phyloP scores from a whole-genome alignment of 208 protist genomes.

The Porcisia hertigi region DNA sequence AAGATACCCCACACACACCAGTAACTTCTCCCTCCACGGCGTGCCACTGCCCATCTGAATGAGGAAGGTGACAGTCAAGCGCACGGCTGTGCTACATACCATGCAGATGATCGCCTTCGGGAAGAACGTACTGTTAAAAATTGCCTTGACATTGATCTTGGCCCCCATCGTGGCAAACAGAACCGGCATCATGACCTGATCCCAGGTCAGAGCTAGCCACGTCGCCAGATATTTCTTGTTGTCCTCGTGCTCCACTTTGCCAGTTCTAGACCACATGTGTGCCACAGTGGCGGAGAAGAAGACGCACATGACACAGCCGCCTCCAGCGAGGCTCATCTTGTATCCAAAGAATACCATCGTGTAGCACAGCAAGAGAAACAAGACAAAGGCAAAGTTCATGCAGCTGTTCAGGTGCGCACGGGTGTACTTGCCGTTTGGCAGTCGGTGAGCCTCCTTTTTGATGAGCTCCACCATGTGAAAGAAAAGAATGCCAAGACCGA shows the following conservation, averaged over 20 bases:
- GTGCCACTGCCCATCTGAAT: conserved; percentile 57
- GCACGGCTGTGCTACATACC: conserved; percentile 54
- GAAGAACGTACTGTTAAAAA: conserved; percentile 75
- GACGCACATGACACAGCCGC: conserved; percentile 74
- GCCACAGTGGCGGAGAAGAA: conserved; percentile 73
- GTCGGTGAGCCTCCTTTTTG: conserved; percentile 65
- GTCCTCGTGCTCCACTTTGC: conserved; percentile 49
- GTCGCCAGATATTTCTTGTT: conserved; percentile 72
- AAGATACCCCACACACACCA: conserved; percentile 72
- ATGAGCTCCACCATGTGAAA: conserved; percentile 73
- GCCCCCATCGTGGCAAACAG: conserved; percentile 77
- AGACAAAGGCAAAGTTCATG: conserved; percentile 55
- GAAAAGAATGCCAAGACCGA: conserved; percentile 63
- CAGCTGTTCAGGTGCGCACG: conserved; percentile 59
- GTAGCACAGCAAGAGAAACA: conserved; percentile 53
- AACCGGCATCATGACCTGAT: conserved; percentile 70
- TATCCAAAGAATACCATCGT: conserved; percentile 77
- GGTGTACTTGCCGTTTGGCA: conserved; percentile 69
- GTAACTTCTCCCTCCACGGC: conserved; percentile 53
- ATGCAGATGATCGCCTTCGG: conserved; percentile 69
- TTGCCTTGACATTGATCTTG: conserved; percentile 58
- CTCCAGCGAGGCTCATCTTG: conserved; percentile 55
- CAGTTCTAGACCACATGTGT: conserved; percentile 63
- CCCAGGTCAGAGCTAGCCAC: conserved; percentile 72
- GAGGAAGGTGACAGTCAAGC: conserved; percentile 52